These are phyloP conservation scores for Aurifilum marmelostoma DNA, from an alignment of 2,329 filamentous ascomycete species.

Conservation along the genomic window DNA sequence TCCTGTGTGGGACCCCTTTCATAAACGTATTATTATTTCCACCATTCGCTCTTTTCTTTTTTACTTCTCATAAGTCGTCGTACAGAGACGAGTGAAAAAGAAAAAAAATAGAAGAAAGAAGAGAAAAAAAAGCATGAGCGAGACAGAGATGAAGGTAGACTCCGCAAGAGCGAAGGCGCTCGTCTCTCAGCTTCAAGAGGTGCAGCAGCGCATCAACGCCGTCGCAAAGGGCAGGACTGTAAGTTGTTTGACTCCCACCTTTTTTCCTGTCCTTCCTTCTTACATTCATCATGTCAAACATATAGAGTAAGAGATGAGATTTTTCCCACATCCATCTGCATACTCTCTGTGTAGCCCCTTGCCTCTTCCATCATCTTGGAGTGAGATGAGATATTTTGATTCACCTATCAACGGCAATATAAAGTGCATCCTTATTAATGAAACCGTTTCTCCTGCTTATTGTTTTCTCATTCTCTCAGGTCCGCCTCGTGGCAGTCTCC, in stretches of 20 bases:
- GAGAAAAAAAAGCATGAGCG: constrained; percentile 43
- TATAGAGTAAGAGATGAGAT: background rate
- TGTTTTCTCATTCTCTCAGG: constrained; percentile 47
- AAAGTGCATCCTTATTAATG: too few species aligned
- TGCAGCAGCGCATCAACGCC: constrained; percentile 60
- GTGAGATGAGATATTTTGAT: background rate
- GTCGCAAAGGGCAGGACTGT: constrained; percentile 59
- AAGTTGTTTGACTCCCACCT: constrained; percentile 38
- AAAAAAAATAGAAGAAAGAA: background rate
- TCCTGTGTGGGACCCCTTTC: background rate
- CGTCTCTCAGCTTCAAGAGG: constrained; percentile 62
- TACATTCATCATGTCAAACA: constrained; percentile 28
- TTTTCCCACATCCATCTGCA: background rate
- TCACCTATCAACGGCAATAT: background rate
- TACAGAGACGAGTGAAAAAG: background rate
- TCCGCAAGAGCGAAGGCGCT: constrained; percentile 64
- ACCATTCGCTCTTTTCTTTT: too few species aligned
- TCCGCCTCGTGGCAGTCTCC: constrained; percentile 90
- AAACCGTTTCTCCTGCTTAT: too few species aligned
- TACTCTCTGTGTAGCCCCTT: background rate
- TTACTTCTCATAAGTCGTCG: background rate
- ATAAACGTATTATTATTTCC: too few species aligned
- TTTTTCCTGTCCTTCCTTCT: background rate
- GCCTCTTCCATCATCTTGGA: background rate
- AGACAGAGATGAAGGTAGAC: constrained; percentile 63